Conservation (phyloP, 2,329 filamentous ascomycete genomes). For the Botrytis paeoniae region DNA sequence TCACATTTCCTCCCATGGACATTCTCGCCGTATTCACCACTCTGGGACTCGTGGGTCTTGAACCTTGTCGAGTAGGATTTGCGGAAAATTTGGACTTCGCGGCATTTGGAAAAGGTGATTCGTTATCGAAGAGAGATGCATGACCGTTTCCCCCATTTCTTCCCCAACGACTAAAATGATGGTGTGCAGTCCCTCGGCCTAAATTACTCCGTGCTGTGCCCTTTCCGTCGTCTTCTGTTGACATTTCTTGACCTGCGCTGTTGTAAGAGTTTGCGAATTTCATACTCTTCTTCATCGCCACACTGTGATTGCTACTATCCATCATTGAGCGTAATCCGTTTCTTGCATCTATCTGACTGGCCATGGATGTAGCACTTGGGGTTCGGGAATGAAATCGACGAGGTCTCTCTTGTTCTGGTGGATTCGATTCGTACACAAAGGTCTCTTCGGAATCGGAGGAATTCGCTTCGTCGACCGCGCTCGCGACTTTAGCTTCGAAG, state of each 20-base stretch:
- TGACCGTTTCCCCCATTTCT: conserved; percentile 66
- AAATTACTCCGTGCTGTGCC: conserved; percentile 58
- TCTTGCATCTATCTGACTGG: conserved; percentile 62
- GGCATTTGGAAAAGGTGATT: conserved; percentile 72
- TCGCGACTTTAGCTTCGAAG: conserved; percentile 95
- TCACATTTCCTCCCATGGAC: conserved; percentile 33
- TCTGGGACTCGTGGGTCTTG: conserved; percentile 68
- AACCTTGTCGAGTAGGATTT: conserved; percentile 56
- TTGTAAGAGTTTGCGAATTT: conserved; percentile 83
- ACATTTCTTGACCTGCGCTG: conserved; percentile 49
- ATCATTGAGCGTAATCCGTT: conserved; percentile 50
- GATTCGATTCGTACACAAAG: conserved; percentile 98
- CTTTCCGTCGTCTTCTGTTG: conserved; percentile 63
- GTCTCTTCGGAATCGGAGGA: conserved; percentile 98
- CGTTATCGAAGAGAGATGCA: conserved; percentile 70
- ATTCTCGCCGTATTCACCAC: conserved; percentile 43
- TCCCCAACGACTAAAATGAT: conserved; percentile 76
- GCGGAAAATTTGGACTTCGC: conserved; percentile 61
- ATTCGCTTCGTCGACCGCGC: conserved; percentile 90
- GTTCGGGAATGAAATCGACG: conserved; percentile 86
- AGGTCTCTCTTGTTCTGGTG: conserved; percentile 62
- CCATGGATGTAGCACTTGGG: conserved; percentile 85
- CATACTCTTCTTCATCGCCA: conserved; percentile 53
- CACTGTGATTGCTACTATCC: background rate
- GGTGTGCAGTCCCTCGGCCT: conserved; percentile 64